A percentile compares a stretch with the other conserved stretches of the same genome.
phyloP scores from a whole-genome alignment of 495 filamentous ascomycete genomes.

The Pseudoneurospora amorphoporcata region DNA sequence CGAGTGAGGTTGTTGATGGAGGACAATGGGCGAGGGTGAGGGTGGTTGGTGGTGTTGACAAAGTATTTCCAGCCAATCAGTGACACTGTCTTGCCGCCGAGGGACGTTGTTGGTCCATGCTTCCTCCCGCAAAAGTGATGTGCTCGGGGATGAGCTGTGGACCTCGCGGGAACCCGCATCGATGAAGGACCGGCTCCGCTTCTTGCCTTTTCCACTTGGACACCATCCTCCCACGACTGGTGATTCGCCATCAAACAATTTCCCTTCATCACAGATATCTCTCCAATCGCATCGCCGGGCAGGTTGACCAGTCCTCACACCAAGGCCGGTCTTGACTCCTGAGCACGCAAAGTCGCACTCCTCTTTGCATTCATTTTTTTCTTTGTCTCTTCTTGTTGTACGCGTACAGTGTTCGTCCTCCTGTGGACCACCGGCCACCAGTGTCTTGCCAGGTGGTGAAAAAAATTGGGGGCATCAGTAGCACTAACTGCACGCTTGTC shows the following conservation, averaged over 20 bases:
- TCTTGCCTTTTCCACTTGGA: not conserved
- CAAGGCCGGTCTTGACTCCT: not conserved
- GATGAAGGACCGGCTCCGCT: not conserved
- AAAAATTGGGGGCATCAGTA: too few relatives aligned
- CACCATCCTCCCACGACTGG: not conserved
- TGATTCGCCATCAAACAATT: not conserved
- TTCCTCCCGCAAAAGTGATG: not conserved
- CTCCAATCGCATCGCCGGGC: not conserved
- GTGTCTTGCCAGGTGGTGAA: too few relatives aligned
- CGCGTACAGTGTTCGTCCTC: not conserved
- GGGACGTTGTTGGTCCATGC: not conserved
- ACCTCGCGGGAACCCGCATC: not conserved
- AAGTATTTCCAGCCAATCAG: not conserved
- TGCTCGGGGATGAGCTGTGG: not conserved
- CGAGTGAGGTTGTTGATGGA: not conserved
- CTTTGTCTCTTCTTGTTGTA: not conserved
- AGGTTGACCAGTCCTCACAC: not conserved
- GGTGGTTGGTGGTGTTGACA: not conserved
- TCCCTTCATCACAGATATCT: not conserved
- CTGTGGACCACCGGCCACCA: not conserved
- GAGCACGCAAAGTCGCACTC: not conserved
- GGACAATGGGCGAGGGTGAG: not conserved
- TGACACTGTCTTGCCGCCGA: not conserved
- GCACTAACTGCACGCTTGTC: too few relatives aligned
- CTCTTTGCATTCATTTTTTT: not conserved